phyloP scores from a whole-genome alignment of 805 yeast genomes.

The Brettanomyces anomalus region DNA sequence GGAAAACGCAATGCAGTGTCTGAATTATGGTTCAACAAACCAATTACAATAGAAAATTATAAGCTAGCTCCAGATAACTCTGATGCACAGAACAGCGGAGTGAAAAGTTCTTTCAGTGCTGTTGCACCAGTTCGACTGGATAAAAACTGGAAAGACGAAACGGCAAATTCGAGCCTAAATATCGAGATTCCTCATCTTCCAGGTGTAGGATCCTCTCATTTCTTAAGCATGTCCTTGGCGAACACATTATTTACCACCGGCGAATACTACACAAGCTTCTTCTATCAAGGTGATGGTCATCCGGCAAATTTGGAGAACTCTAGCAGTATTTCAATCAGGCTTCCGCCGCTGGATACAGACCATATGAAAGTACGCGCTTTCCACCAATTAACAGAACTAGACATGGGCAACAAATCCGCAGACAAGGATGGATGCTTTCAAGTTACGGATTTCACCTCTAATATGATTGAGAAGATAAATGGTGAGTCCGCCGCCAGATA shows the following conservation, averaged over 20 bases:
- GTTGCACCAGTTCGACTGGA: slow-evolving; percentile 13
- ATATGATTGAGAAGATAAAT: slow-evolving; percentile 50
- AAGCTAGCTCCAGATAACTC: slow-evolving; percentile 7
- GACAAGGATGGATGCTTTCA: slow-evolving; percentile 18
- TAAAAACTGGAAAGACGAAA: slow-evolving; percentile 12
- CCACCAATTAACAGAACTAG: slow-evolving; percentile 8
- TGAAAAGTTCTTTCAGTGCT: slow-evolving; percentile 7
- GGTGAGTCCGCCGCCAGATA: slow-evolving; percentile 46
- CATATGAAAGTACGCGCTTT: neutral
- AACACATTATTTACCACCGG: slow-evolving; percentile 21
- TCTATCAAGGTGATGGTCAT: slow-evolving; percentile 6
- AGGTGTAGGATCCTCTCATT: neutral
- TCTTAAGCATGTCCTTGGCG: slow-evolving; percentile 11
- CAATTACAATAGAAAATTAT: slow-evolving; percentile 8
- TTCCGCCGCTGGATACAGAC: slow-evolving; percentile 1
- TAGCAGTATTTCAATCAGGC: slow-evolving; percentile 2
- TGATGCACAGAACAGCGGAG: slow-evolving; percentile 1
- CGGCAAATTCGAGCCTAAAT: neutral
- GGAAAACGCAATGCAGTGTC: slow-evolving; percentile 18
- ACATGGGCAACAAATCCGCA: neutral
- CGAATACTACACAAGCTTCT: slow-evolving; percentile 18
- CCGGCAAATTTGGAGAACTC: slow-evolving; percentile 10
- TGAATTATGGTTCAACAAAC: slow-evolving; percentile 19
- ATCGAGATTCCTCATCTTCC: slow-evolving; percentile 4
- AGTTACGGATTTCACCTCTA: slow-evolving; percentile 45